These are phyloP conservation scores for Nothomitra cinnamomea DNA, from an alignment of 2,329 filamentous ascomycete species.

Conservation along the genomic window DNA sequence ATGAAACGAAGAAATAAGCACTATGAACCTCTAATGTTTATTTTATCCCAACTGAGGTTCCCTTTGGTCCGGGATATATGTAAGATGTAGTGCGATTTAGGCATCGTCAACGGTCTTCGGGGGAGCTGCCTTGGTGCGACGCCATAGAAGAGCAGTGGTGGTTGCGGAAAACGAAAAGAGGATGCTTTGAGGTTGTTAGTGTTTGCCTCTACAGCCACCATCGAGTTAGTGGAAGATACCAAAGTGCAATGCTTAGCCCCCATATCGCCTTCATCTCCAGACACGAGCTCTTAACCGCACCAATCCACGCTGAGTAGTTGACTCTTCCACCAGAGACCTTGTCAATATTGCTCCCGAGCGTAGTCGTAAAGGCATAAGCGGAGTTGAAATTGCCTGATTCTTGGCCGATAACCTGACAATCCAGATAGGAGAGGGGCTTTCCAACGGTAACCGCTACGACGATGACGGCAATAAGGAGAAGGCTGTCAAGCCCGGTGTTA, in stretches of 20 bases:
- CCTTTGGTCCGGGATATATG: not conserved
- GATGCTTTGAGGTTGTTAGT: conserved; percentile 27
- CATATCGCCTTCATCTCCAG: conserved; percentile 75
- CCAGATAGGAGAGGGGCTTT: conserved; percentile 61
- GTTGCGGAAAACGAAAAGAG: conserved; percentile 48
- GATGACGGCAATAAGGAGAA: conserved; percentile 60
- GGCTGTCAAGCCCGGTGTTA: conserved; percentile 44
- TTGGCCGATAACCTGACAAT: conserved; percentile 43
- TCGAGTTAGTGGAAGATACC: conserved; percentile 26
- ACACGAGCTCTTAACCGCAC: conserved; percentile 49
- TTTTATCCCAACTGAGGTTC: too few relatives aligned
- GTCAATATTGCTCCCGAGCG: conserved; percentile 33
- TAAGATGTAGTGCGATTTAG: not conserved
- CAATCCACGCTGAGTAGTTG: conserved; percentile 37
- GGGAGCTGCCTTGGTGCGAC: conserved; percentile 31
- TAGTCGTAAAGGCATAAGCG: conserved; percentile 36
- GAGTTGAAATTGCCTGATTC: conserved; percentile 28
- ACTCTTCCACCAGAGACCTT: conserved; percentile 29
- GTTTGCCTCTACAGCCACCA: not conserved
- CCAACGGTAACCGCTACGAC: conserved; percentile 64
- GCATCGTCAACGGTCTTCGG: conserved; percentile 31
- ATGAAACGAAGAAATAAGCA: too few relatives aligned
- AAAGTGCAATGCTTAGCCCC: conserved; percentile 68
- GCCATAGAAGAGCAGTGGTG: conserved; percentile 43
- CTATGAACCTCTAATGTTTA: too few relatives aligned